A percentile compares a stretch with the other conserved stretches of the same genome.
Conservation (phyloP, 345 rosid species). For the Hypericum androsaemum region DNA sequence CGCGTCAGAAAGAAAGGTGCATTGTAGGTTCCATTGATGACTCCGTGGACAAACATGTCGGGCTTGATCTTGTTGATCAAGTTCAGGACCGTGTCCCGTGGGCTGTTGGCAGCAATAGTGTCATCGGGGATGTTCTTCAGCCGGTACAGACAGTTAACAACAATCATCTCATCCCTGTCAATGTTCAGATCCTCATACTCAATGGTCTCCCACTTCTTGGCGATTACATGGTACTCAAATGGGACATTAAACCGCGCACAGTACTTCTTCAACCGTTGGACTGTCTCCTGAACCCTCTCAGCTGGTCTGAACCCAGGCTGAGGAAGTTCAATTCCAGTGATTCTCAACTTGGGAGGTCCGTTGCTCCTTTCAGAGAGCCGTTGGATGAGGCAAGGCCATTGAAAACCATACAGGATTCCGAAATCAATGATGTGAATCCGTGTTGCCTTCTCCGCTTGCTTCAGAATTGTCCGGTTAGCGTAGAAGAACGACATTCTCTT, state of each 20-base stretch:
- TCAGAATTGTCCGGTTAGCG: constrained; percentile 40
- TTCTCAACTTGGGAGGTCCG: constrained; percentile 55
- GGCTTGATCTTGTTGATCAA: constrained; percentile 50
- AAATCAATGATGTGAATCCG: constrained; percentile 68
- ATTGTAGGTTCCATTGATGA: constrained; percentile 47
- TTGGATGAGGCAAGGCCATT: constrained; percentile 78
- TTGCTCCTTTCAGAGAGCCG: constrained; percentile 28
- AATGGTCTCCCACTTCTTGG: constrained; percentile 72
- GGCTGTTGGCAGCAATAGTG: constrained; percentile 36
- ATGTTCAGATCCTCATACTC: constrained; percentile 50
- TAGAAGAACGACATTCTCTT: constrained; percentile 35
- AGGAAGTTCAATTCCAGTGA: constrained; percentile 76
- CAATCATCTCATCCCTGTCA: constrained; percentile 39
- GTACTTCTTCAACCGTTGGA: constrained; percentile 42
- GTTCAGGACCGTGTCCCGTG: constrained; percentile 53
- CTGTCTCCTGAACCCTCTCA: constrained; percentile 62
- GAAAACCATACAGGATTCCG: constrained; percentile 73
- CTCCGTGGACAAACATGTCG: constrained; percentile 52
- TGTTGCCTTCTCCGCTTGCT: constrained; percentile 35
- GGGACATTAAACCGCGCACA: constrained; percentile 52
- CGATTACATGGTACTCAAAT: constrained; percentile 45
- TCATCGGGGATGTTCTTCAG: constrained; percentile 59
- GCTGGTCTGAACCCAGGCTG: constrained; percentile 73
- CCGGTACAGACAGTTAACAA: constrained; percentile 50
- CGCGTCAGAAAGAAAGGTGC: constrained; percentile 62